phyloP scores from a whole-genome alignment of 2,329 filamentous ascomycete species.

The Trichoderma sp. region DNA sequence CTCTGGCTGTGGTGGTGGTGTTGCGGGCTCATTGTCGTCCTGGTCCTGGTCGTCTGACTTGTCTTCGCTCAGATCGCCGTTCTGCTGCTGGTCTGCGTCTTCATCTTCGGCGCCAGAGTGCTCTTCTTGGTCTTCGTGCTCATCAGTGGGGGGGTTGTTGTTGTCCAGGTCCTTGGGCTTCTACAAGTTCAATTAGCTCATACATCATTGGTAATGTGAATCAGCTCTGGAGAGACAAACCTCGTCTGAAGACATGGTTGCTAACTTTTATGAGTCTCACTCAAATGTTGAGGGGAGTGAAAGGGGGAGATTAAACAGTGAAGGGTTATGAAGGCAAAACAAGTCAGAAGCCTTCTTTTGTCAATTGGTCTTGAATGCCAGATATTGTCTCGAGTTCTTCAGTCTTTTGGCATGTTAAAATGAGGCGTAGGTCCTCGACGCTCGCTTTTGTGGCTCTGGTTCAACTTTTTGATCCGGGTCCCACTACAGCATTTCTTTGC shows the following conservation, averaged over 20 bases:
- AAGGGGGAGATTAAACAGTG: too few species aligned
- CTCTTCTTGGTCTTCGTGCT: background rate
- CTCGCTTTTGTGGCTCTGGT: conserved; percentile 22
- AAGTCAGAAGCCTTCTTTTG: background rate
- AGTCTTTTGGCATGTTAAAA: conserved; percentile 6
- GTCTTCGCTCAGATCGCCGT: conserved; percentile 19
- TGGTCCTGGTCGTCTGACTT: conserved; percentile 17
- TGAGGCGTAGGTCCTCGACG: conserved; percentile 15
- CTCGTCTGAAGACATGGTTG: conserved; percentile 21
- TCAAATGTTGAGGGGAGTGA: background rate
- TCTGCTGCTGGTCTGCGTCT: conserved; percentile 18
- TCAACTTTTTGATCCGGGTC: conserved; percentile 15
- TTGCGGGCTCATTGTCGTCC: conserved; percentile 12
- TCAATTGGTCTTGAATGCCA: background rate
- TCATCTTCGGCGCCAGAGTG: conserved; percentile 17
- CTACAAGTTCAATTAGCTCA: background rate
- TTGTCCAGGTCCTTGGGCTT: conserved; percentile 6
- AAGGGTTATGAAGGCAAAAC: background rate
- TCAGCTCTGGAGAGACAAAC: background rate
- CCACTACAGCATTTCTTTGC: background rate
- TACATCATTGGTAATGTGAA: background rate
- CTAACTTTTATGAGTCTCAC: background rate
- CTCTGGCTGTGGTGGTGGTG: conserved; percentile 18
- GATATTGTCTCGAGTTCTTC: conserved; percentile 12
- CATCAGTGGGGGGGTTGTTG: background rate